Evolutionary conservation across 805 yeast species (phyloP).

Genomic region (Cyberlindnera misumaiensis): DNA sequence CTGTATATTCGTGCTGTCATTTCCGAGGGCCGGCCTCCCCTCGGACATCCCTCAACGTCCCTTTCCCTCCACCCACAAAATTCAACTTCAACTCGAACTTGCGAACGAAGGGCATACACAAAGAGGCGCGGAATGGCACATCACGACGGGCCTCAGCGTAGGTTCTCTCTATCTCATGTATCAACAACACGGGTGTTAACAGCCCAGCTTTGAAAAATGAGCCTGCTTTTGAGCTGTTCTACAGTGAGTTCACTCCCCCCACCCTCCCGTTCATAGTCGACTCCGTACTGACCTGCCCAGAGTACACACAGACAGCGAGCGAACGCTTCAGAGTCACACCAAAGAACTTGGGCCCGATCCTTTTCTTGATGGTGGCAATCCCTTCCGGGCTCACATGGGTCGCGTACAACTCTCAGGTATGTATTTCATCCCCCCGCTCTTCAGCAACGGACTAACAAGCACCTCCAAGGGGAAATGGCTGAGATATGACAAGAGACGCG

Average conservation of each 20-base stretch:
- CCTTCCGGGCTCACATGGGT: conserved; percentile 19
- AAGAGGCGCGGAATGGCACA: no score
- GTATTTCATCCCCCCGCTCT: neutral
- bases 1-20: no score
- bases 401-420: conserved; percentile 17
- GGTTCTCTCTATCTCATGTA: no score
- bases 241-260: conserved; percentile 12
- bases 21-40: no score
- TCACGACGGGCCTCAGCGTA: no score
- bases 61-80: no score
- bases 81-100: no score
- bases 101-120: no score
- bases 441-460: conserved; percentile 1
- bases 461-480: conserved; percentile 16
- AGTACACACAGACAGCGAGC: conserved; percentile 19
- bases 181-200: conserved; percentile 9
- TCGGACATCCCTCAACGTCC: no score
- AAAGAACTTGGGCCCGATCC: conserved; percentile 15
- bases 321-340: conserved; percentile 20
- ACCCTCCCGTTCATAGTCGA: neutral
- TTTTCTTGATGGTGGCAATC: conserved; percentile 15
- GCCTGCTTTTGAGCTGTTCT: conserved; percentile 22
- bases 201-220: conserved; percentile 19
- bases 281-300: conserved; percentile 7
- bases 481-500: conserved; percentile 19